phyloP scores from a whole-genome alignment of 1,284 basidiomycete genomes.

The Cutaneotrichosporon sp. region DNA sequence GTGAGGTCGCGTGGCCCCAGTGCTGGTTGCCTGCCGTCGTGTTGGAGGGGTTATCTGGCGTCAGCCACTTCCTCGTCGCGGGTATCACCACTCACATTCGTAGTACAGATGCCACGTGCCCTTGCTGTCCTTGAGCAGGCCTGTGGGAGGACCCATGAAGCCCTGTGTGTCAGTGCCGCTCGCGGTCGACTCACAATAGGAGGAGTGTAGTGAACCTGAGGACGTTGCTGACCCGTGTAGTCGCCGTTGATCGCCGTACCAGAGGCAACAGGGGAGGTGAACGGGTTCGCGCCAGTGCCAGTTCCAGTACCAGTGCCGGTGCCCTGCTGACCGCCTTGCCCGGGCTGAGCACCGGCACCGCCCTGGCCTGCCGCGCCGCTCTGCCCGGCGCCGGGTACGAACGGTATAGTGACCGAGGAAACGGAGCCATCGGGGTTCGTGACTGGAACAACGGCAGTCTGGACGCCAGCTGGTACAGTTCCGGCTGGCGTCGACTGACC shows the following conservation, averaged over 20 bases:
- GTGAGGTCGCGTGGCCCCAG: conserved; percentile 55
- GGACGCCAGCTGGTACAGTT: not conserved
- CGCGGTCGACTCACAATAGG: conserved; percentile 29
- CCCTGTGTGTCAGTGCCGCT: conserved; percentile 26
- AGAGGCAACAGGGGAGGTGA: conserved; percentile 3
- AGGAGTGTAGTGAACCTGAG: conserved; percentile 39
- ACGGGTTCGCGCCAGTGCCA: not conserved
- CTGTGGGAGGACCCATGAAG: conserved; percentile 57
- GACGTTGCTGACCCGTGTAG: conserved; percentile 33
- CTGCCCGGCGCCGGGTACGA: not conserved
- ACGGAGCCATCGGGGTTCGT: conserved; percentile 1
- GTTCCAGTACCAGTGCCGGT: not conserved
- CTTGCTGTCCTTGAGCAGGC: conserved; percentile 48
- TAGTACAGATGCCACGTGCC: conserved; percentile 56
- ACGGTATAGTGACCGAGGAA: not conserved
- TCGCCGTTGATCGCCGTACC: conserved; percentile 21
- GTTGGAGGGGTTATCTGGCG: conserved; percentile 47
- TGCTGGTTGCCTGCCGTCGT: conserved; percentile 54
- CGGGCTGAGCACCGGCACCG: not conserved
- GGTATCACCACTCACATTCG: conserved; percentile 42
- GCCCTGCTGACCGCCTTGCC: not conserved
- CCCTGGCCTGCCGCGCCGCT: not conserved
- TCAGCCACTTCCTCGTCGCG: conserved; percentile 17
- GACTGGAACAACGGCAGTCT: not conserved
- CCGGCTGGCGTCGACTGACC: not conserved